Base-by-base conservation (phyloP, 345 rosid genomes). In the Schrenkiella parvula region DNA sequence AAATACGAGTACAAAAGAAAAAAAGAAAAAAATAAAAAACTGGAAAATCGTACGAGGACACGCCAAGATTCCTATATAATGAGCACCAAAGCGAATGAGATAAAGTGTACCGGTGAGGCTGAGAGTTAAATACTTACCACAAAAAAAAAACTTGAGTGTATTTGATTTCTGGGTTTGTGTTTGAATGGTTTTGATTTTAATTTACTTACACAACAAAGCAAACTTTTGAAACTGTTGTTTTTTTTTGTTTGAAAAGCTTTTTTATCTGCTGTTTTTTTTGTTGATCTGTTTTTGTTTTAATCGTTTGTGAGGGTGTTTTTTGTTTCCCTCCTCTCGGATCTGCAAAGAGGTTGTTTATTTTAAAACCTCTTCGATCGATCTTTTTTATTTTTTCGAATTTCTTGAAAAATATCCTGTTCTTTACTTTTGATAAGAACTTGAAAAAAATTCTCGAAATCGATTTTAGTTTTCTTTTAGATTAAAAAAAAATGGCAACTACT, bases 291-390 rank as follows among this genome's bases (percentile, higher is more conserved):
- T 42, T 4, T 42, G 39, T 53, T 50, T 66, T 26, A 70, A 80
- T 76, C 88, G 72, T 79, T 91, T 79, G 62, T 22, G 70, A 80
- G 91, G 93, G 87, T 72, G 26, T n/a, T 78, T 63, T 34, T 83
- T 82, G 79, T 82, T 28, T 85, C 84, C 88, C 92, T 75, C 62
- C 67, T 59, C 35, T 60, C 68, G 1, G 32, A 68, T 75, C 71
- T 60, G 26, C 54, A 64, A 71, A 80, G 70, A 89, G 88, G 90
- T 89, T 86, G 77, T 38, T 86, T 86, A 88, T 89, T 84, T 35
- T 0, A 75, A 75, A 56, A 82, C 87, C 85, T 78, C 86, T 80
- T 75, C 64, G 77, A 19, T 62, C 68, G 15, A 66, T 7, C 35
- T 4, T 41, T 34, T 22, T n/a, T n/a, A n/a, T n/a, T n/a, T 56